Percentiles rank a stretch among this genome's conserved stretches.
phyloP scores from a whole-genome alignment of 768 basidiomycete genomes.

The Neoboletus magnificus region DNA sequence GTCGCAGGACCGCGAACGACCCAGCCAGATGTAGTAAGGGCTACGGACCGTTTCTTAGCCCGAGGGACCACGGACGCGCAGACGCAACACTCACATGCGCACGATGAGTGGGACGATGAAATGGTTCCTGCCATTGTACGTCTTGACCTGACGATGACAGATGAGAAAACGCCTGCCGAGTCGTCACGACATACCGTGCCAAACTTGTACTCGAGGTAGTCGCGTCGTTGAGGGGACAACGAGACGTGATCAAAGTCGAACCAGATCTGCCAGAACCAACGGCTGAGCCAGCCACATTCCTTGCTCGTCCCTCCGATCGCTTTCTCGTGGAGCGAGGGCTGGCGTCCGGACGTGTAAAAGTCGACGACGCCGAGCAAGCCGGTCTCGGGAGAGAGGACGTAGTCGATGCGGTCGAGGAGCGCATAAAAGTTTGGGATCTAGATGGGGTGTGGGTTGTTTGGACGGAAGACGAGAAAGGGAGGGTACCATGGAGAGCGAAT shows the following conservation, averaged over 20 bases:
- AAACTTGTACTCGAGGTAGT: constrained; percentile 77
- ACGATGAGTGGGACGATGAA: constrained; percentile 67
- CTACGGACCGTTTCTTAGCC: constrained; percentile 28
- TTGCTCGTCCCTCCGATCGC: constrained; percentile 63
- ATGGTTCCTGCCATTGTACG: constrained; percentile 69
- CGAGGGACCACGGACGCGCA: neutral
- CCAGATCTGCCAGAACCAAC: constrained; percentile 81
- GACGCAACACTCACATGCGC: constrained; percentile 44
- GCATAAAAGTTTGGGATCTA: constrained; percentile 64
- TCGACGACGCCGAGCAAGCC: constrained; percentile 69
- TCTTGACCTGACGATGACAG: constrained; percentile 43
- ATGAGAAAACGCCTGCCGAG: neutral
- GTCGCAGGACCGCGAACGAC: constrained; percentile 60
- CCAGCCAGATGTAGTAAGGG: constrained; percentile 75
- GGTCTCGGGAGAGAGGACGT: constrained; percentile 54
- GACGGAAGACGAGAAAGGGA: constrained; percentile 2
- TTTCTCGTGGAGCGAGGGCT: constrained; percentile 53
- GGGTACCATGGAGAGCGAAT: constrained; percentile 53
- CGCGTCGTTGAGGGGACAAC: constrained; percentile 54
- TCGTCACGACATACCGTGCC: constrained; percentile 49
- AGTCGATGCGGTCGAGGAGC: constrained; percentile 64
- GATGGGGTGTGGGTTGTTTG: neutral
- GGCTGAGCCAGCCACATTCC: constrained; percentile 59
- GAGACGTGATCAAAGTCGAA: constrained; percentile 56
- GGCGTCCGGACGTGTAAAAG: constrained; percentile 64